phyloP scores from a whole-genome alignment of 768 basidiomycete genomes.

The Leccinum boreale region DNA sequence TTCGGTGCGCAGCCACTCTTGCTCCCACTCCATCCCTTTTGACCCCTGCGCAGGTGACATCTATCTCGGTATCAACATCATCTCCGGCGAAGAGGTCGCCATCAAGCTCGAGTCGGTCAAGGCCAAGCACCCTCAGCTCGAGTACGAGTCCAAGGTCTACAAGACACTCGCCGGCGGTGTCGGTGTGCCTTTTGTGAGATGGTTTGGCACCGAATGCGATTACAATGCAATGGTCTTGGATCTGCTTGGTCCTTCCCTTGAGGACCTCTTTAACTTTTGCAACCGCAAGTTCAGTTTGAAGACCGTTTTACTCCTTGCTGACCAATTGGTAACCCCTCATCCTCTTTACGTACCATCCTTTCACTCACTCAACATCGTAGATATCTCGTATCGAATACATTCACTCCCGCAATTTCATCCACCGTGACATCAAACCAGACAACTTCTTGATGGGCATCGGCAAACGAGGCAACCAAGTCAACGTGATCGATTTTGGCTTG shows the following conservation, averaged over 20 bases:
- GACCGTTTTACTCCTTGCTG: conserved; percentile 93
- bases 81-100: conserved; percentile 98
- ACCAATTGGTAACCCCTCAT: conserved; percentile 68
- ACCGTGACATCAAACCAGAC: conserved; percentile 98
- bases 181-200: conserved; percentile 96
- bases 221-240: conserved; percentile 99
- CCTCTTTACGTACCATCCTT: conserved; percentile 34
- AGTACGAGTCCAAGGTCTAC: conserved; percentile 94
- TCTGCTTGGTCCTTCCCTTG: conserved; percentile 87
- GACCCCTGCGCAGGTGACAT: conserved; percentile 72
- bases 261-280: conserved; percentile 92
- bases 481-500: conserved; percentile 96
- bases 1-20: conserved; percentile 64
- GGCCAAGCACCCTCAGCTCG: conserved; percentile 99
- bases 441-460: conserved; percentile 99
- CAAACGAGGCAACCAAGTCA: conserved; percentile 99
- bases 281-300: conserved; percentile 98
- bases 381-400: conserved; percentile 99
- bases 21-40: conserved; percentile 1
- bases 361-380: conserved; percentile 44
- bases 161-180: conserved; percentile 99
- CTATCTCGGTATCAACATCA: conserved; percentile 99
- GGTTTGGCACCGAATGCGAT: conserved; percentile 94
- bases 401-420: conserved; percentile 98
- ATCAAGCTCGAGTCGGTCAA: conserved; percentile 99